Evolutionary conservation across 2,329 filamentous ascomycete genomes (phyloP), one percentile per base, ranked within the genome.

Genomic region (Colletotrichum sp.): DNA sequence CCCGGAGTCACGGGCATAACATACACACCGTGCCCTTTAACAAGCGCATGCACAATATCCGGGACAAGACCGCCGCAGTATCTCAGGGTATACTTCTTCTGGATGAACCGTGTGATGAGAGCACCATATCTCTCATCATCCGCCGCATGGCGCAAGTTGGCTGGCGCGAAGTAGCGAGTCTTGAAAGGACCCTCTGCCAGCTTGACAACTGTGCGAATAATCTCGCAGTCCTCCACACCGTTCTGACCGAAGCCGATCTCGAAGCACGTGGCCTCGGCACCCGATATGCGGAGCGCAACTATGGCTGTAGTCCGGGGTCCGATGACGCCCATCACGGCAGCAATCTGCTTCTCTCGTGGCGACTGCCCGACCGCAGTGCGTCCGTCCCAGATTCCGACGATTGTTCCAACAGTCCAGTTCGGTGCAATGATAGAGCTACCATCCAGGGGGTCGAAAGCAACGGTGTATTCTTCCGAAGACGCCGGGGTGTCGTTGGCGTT

Each of bases 401-500:
- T 93, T 63, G 90, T 88, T 27, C 90, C 90, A 11, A 91, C 90
- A 1, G 88, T 86, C 90, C 90, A 91, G 79, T 91, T 91, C 2
- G 90, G 86, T 1, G 85, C 88, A 59, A 91, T 90, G 79, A 91
- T 91, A 77, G 90, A 92, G 81, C 89, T 91, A 13, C 91, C 91
- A 78, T 93, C 91, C 0, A 93, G 87, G 0, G 91, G 91, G 78
- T 93, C 91, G 78, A 93, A 93, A 0, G 90, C 91, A 11, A 92
- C 82, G 0, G 91, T 89, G 82, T 93, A 93, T 32, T 83, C 80
- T 78, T 91, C 88, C 12, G 66, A 8, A 12, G 68, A 65, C 22
- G 15, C 34, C 16, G 67, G n/a, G 8, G 39, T 22, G 9, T 68
- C 36, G 4, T 73, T 27, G 2, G 71, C 30, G 1, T 59, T 27